Evolutionary conservation across 1,284 basidiomycete genomes (phyloP), one percentile per base, ranked within the genome.

Genomic region (Ganoderma resinaceum): DNA sequence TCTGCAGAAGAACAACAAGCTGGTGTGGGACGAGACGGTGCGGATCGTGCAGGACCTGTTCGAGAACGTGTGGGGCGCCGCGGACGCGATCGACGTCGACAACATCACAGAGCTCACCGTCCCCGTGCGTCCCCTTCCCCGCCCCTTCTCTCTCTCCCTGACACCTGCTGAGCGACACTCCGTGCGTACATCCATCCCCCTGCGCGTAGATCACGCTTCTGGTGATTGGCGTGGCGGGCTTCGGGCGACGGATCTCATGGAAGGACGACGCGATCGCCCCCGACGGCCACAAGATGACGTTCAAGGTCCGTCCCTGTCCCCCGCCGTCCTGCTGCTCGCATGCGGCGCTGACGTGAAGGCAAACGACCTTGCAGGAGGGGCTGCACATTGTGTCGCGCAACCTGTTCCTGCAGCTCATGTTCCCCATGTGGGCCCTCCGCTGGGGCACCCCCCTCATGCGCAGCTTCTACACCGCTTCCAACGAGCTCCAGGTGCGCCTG

Each of bases 191-290:
- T 49, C 11, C 46, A 49, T 23, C 11, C 18, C 43, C 42, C 35
- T 14, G 2, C n/a, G 14, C n/a, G 9, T 52, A 89, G 87, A 84
- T 89, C 58, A 84, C 88, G 0, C 81, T 90, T 1, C 85, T 86
- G 60, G 83, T 89, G 40, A 87, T 90, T 63, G 82, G 87, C 31
- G 81, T 81, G 1, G 87, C 88, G 65, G 87, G 88, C 82, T 91
- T 89, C 73, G 88, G 88, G 1, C 81, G 82, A 33, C 79, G 77
- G 57, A 83, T 88, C 33, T 81, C 83, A 1, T 89, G 86, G 87
- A 78, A 79, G 55, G 84, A 86, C 61, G 84, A 86, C 43, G 71
- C 74, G 4, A 66, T 70, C 5, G 72, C 82, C 31, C 84, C 86
- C 0, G 68, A 77, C 0, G 86, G 86, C 0, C 86, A 90, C 75